These are phyloP conservation scores for Hippophae rhamnoides DNA, from an alignment of 306 rosid genomes.

Conservation along the genomic window DNA sequence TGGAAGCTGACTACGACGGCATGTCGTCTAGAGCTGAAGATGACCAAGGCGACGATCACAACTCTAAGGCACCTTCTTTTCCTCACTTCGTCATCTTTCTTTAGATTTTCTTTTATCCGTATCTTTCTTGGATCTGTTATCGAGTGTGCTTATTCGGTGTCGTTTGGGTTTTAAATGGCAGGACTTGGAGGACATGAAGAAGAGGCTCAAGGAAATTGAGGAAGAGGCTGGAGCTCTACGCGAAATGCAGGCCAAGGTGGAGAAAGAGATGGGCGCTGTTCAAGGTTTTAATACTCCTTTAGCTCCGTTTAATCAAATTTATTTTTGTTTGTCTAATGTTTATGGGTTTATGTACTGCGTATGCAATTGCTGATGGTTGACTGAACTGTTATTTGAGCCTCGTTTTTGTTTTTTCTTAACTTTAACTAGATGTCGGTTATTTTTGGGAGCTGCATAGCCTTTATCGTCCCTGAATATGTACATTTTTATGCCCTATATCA, in stretches of 20 bases:
- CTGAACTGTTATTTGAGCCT: no score
- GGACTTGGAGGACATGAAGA: conserved; percentile 67
- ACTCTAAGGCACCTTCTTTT: conserved; percentile 35
- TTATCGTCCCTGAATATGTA: no score
- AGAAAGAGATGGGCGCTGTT: conserved; percentile 48
- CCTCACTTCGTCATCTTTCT: background rate
- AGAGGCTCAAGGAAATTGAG: conserved; percentile 60
- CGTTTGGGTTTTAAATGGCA: conserved; percentile 5
- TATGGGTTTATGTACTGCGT: background rate
- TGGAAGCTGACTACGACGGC: conserved; percentile 38
- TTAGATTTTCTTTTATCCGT: background rate
- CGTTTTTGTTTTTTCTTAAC: no score
- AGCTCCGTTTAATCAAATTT: background rate
- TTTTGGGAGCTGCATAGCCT: no score
- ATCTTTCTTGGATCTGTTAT: background rate
- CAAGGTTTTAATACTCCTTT: conserved; percentile 25
- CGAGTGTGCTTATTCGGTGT: background rate
- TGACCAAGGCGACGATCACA: conserved; percentile 32
- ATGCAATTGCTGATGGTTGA: no score
- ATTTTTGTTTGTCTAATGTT: background rate
- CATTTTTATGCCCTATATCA: no score
- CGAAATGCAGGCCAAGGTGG: conserved; percentile 74
- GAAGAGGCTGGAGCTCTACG: conserved; percentile 63
- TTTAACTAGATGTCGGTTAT: no score
- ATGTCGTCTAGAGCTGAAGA: conserved; percentile 40